Evolutionary conservation across 179 eudicot genomes (phyloP), one percentile per base, ranked within the genome.

Genomic region (Heliamphora pulchella): DNA sequence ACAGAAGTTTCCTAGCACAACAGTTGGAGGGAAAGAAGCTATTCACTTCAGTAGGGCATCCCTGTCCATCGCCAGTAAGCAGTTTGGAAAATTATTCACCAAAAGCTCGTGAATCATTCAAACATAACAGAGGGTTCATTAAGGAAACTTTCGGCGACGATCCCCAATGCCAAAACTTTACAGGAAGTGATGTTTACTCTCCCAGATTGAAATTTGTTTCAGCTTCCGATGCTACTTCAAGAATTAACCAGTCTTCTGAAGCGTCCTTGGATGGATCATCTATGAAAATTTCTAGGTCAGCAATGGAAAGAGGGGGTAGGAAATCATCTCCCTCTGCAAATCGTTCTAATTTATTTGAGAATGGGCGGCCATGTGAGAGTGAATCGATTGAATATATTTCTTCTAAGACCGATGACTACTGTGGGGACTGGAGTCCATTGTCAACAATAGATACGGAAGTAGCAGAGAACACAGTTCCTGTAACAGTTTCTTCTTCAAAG

Each of bases 231-330:
- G 76, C 83, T 51, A 80, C 78, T 58, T 82, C 79, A 31, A 84
- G 79, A 81, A 76, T 82, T 6, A 86, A 84, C 83, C 79, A 76
- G 14, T 91, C 94, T 54, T 82, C 95, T 79, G 88, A 86, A 75
- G 86, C 91, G 77, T 95, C 98, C 20, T 93, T 94, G 93, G 97
- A 93, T 83, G 95, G 96, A 65, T 87, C 95, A 64, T 89, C 92
- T 61, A 81, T 85, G 59, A 92, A 91, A 77, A 81, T 79, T 1
- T 75, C 90, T 44, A 93, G 88, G 87, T 81, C 80, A 72, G 83
- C 83, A 47, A 89, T 86, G 86, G 94, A 90, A 74, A 94, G 85
- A 81, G 70, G 87, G 82, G 96, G 88, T 63, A 90, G 86, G 79
- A 88, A 87, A 86, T 66, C 82, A 53, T 75, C 64, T 57, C 70